Evolutionary conservation across 2,329 filamentous ascomycete genomes (phyloP).

Genomic region (Phaeosphaeria sp.): DNA sequence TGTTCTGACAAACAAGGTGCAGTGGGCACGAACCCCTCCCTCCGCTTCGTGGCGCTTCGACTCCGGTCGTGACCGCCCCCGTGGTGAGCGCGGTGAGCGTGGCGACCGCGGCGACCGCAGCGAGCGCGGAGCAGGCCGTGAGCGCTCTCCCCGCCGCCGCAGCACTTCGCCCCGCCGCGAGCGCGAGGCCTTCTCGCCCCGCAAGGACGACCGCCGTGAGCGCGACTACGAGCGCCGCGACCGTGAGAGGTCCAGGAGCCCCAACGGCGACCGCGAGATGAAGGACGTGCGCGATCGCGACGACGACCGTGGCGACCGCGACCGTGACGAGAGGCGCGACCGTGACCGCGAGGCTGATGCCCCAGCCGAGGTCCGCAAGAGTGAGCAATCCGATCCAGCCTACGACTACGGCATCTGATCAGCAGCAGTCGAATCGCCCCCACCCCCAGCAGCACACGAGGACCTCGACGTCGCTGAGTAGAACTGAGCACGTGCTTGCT

Average conservation of each 20-base stretch:
- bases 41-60: slow-evolving; percentile 99
- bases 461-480: slow-evolving; percentile 94
- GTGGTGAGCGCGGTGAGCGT: slow-evolving; percentile 63
- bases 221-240: slow-evolving; percentile 74
- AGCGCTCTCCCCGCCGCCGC: slow-evolving; percentile 63
- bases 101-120: slow-evolving; percentile 69
- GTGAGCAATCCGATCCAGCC: slow-evolving; percentile 56
- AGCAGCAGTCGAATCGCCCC: slow-evolving; percentile 73
- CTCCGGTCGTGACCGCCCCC: slow-evolving; percentile 64
- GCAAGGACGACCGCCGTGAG: slow-evolving; percentile 72
- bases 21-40: slow-evolving; percentile 98
- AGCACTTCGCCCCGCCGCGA: slow-evolving; percentile 62
- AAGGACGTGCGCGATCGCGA: slow-evolving; percentile 65
- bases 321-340: slow-evolving; percentile 44
- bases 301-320: slow-evolving; percentile 61
- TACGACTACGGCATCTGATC: slow-evolving; percentile 34
- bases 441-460: slow-evolving; percentile 76
- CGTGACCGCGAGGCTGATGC: slow-evolving; percentile 69
- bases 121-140: slow-evolving; percentile 68
- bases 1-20: slow-evolving; percentile 24
- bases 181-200: slow-evolving; percentile 76
- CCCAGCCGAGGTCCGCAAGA: slow-evolving; percentile 90
- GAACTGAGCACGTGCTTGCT: slow-evolving; percentile 18
- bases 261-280: slow-evolving; percentile 61
- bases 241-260: slow-evolving; percentile 74